Evolutionary conservation across 192 early-diverging fungal species (phyloP).

Genomic region (Lobosporangium transversale): DNA sequence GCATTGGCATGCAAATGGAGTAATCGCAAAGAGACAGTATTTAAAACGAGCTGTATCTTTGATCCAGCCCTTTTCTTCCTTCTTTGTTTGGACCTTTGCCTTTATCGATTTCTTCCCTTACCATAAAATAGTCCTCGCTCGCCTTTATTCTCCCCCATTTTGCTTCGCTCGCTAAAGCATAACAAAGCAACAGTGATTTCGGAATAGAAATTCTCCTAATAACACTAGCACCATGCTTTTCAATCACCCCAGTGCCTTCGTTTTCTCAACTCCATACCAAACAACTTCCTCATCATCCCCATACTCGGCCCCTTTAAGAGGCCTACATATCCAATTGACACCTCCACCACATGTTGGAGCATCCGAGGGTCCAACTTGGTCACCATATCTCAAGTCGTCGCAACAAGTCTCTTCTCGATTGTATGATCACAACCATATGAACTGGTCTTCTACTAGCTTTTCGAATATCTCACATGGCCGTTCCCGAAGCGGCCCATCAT

Average conservation of each 20-base stretch:
- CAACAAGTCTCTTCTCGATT: background rate
- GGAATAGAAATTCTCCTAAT: background rate
- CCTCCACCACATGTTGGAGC: slow-evolving; percentile 27
- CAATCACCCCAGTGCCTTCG: slow-evolving; percentile 34
- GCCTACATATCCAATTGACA: background rate
- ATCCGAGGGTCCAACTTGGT: slow-evolving; percentile 34
- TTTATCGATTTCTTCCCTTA: no score
- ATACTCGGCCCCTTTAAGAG: background rate
- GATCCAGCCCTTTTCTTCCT: no score
- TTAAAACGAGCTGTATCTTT: no score
- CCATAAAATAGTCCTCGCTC: no score
- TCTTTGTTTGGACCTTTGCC: no score
- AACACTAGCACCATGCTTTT: slow-evolving; percentile 23
- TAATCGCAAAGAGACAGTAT: no score
- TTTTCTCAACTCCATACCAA: slow-evolving; percentile 10
- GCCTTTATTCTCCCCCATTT: background rate
- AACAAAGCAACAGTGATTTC: background rate
- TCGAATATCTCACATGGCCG: background rate
- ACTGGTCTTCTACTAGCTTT: background rate
- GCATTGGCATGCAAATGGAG: no score
- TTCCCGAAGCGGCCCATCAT: background rate
- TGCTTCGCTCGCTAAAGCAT: background rate
- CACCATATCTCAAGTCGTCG: slow-evolving; percentile 14
- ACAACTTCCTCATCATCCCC: background rate
- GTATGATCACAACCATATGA: background rate